These are phyloP conservation scores for Cronartium quercuum DNA, from an alignment of 1,284 basidiomycete genomes.

Conservation along the genomic window DNA sequence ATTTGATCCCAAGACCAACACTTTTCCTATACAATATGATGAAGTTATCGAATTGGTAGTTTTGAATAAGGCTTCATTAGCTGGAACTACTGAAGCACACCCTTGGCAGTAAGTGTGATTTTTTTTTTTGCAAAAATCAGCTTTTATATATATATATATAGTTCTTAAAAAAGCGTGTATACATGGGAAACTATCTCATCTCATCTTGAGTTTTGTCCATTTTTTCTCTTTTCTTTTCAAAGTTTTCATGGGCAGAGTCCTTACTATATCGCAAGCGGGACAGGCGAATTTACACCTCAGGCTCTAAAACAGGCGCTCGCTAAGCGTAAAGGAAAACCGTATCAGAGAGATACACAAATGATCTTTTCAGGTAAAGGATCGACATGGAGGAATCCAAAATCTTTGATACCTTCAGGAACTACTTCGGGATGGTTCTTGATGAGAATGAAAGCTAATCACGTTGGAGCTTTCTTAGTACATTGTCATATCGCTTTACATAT, in stretches of 20 bases:
- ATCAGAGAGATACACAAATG: neutral
- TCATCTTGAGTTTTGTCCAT: no score
- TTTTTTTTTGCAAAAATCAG: neutral
- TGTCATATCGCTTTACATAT: constrained; percentile 23
- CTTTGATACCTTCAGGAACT: neutral
- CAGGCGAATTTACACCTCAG: neutral
- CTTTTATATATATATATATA: no score
- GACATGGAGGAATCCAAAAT: neutral
- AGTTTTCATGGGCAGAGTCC: neutral
- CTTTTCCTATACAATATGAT: neutral
- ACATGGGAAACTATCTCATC: no score
- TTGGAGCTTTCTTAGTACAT: neutral
- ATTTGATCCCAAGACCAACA: neutral
- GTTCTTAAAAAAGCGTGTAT: no score
- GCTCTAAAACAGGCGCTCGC: neutral
- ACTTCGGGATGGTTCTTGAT: neutral
- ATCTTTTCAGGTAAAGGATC: neutral
- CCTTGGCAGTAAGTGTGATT: constrained; percentile 3
- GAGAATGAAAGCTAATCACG: neutral
- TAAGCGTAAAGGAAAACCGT: neutral
- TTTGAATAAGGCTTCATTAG: neutral
- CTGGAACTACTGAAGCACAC: neutral
- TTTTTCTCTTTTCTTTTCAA: no score
- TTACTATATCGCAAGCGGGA: neutral
- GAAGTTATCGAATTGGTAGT: neutral